A percentile compares a stretch with the other conserved stretches of the same genome.
These are phyloP conservation scores for Neoscytalidium dimidiatum DNA, from an alignment of 2,329 filamentous ascomycete genomes.

Conservation along the genomic window DNA sequence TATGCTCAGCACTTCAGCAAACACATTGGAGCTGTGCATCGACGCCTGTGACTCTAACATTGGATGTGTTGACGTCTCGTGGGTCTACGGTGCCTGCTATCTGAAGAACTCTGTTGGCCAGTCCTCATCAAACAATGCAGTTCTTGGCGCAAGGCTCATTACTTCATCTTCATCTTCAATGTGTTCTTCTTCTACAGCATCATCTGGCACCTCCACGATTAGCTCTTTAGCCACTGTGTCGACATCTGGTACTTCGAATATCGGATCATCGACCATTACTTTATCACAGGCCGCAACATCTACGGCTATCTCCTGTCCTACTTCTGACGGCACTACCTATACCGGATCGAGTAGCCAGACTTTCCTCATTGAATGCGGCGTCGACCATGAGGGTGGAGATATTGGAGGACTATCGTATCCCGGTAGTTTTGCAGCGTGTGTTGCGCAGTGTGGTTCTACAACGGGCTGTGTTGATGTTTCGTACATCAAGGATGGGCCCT, in stretches of 20 bases:
- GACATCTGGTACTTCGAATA: neutral
- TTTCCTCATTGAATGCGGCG: constrained; percentile 20
- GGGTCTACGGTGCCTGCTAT: constrained; percentile 24
- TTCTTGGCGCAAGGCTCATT: neutral
- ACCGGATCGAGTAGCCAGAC: constrained; percentile 20
- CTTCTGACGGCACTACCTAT: constrained; percentile 21
- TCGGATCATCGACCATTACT: neutral
- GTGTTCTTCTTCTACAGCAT: neutral
- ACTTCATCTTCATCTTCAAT: neutral
- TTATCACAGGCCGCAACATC: neutral
- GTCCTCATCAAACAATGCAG: neutral
- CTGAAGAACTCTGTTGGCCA: constrained; percentile 22
- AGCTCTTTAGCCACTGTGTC: neutral
- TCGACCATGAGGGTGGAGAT: constrained; percentile 14
- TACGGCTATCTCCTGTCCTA: constrained; percentile 19
- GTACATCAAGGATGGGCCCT: neutral
- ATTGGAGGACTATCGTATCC: constrained; percentile 10
- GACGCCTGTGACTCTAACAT: constrained; percentile 21
- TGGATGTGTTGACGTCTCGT: constrained; percentile 23
- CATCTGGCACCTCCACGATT: neutral
- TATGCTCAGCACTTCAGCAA: constrained; percentile 17
- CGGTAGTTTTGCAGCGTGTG: constrained; percentile 2
- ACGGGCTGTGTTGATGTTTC: constrained; percentile 19
- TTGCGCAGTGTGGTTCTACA: constrained; percentile 11
- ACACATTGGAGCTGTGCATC: constrained; percentile 20